Conservation (phyloP, 768 basidiomycete genomes). For the Termitomyces sp. region DNA sequence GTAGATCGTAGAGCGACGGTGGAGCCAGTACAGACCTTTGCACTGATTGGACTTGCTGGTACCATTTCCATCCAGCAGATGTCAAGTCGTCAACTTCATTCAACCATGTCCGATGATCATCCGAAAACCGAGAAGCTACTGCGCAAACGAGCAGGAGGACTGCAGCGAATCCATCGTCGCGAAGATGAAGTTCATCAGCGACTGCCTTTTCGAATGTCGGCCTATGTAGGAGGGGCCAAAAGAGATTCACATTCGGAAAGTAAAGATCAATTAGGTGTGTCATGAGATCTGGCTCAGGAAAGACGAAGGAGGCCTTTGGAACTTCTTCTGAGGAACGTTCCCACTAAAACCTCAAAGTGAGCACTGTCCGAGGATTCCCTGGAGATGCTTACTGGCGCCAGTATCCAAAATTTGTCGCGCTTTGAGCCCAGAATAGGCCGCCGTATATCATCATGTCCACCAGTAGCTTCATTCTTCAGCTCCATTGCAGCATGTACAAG, state of each 20-base stretch:
- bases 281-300: slow-evolving; percentile 53
- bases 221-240: slow-evolving; percentile 69
- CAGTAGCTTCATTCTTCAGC: slow-evolving; percentile 54
- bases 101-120: slow-evolving; percentile 52
- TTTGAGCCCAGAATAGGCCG: slow-evolving; percentile 14
- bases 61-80: slow-evolving; percentile 64
- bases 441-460: slow-evolving; percentile 23
- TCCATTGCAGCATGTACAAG: slow-evolving; percentile 53
- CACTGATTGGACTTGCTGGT: slow-evolving; percentile 64
- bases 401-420: slow-evolving; percentile 36
- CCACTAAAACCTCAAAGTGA: slow-evolving; percentile 26
- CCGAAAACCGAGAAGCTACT: slow-evolving; percentile 52
- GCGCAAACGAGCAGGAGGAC: slow-evolving; percentile 73
- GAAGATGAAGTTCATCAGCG: slow-evolving; percentile 44
- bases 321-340: slow-evolving; percentile 22
- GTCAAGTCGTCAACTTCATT: slow-evolving; percentile 35
- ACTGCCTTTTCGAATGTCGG: slow-evolving; percentile 59
- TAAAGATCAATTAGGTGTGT: slow-evolving; percentile 55
- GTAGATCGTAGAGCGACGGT: slow-evolving; percentile 71
- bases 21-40: slow-evolving; percentile 60
- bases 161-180: slow-evolving; percentile 49
- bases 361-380: not conserved
- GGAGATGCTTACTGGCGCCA: slow-evolving; percentile 26
- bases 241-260: slow-evolving; percentile 55
- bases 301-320: slow-evolving; percentile 28